These are phyloP conservation scores for Ophiocordyceps camponoti-rufipedis DNA, from an alignment of 2,329 filamentous ascomycete species.

Conservation along the genomic window DNA sequence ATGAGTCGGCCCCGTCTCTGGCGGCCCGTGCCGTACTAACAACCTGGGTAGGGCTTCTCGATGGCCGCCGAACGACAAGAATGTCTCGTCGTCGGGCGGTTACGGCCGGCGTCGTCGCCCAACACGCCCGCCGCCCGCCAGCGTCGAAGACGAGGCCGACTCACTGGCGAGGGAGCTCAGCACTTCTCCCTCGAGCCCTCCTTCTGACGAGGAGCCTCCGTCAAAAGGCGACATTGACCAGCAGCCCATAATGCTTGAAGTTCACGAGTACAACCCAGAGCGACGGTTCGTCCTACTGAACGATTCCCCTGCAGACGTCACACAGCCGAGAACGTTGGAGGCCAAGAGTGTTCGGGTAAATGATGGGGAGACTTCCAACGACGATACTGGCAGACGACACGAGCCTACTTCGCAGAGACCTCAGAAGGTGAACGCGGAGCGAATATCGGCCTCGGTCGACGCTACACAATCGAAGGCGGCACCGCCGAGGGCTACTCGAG, in stretches of 20 bases:
- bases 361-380: neutral
- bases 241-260: constrained; percentile 45
- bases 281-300: constrained; percentile 45
- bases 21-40: neutral
- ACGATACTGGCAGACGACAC: neutral
- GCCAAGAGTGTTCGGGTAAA: neutral
- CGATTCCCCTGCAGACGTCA: constrained; percentile 4
- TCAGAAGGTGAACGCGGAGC: neutral
- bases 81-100: neutral
- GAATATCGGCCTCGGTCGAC: neutral
- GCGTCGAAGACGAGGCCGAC: constrained; percentile 49
- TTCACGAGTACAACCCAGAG: constrained; percentile 41
- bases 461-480: neutral
- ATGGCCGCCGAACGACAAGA: neutral
- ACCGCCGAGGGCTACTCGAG: neutral
- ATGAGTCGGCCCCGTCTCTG: constrained; percentile 2
- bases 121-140: constrained; percentile 40
- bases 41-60: constrained; percentile 6
- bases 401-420: neutral
- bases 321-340: neutral
- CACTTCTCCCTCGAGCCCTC: constrained; percentile 9
- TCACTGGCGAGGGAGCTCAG: constrained; percentile 44
- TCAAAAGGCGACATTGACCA: constrained; percentile 51
- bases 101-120: constrained; percentile 4
- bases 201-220: constrained; percentile 33